Percentiles rank a stretch among this genome's conserved stretches.
phyloP scores from a whole-genome alignment of 345 rosid genomes.

The Lepidium sativum region DNA sequence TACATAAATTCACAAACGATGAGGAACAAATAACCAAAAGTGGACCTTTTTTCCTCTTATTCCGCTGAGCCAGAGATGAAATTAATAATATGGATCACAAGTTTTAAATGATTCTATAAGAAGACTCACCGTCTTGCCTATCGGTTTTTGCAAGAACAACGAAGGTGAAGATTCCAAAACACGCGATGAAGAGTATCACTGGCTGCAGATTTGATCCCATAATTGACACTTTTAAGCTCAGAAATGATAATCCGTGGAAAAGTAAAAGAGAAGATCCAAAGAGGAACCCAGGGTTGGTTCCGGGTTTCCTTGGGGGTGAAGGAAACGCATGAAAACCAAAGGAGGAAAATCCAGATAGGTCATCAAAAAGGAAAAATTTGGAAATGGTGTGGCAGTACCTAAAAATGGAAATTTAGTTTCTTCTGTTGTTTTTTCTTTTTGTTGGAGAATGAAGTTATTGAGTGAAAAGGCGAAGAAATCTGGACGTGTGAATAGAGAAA shows the following conservation, averaged over 20 bases:
- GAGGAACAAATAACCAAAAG: not conserved
- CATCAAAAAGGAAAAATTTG: conserved; percentile 12
- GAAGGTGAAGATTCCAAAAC: conserved; percentile 27
- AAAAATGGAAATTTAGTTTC: conserved; percentile 14
- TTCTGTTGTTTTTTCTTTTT: not conserved
- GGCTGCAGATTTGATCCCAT: conserved; percentile 9
- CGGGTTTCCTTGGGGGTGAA: conserved; percentile 26
- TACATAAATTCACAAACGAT: conserved; percentile 23
- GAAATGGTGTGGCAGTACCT: conserved; percentile 17
- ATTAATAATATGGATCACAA: not conserved
- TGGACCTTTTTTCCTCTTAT: not conserved
- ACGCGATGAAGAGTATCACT: conserved; percentile 22
- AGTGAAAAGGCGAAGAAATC: conserved; percentile 31
- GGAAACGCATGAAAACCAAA: conserved; percentile 29
- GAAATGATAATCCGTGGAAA: not conserved
- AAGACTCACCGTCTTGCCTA: conserved; percentile 42
- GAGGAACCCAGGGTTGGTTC: conserved; percentile 27
- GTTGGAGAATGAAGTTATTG: conserved; percentile 7
- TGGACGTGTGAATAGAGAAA: conserved; percentile 26
- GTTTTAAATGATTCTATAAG: not conserved
- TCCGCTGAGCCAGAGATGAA: not conserved
- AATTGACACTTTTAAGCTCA: conserved; percentile 4
- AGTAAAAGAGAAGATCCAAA: conserved; percentile 11
- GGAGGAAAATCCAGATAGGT: conserved; percentile 20
- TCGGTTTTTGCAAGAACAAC: conserved; percentile 46